Conservation (phyloP, 257 asterid genomes). For the Solanum gandarillasii region DNA sequence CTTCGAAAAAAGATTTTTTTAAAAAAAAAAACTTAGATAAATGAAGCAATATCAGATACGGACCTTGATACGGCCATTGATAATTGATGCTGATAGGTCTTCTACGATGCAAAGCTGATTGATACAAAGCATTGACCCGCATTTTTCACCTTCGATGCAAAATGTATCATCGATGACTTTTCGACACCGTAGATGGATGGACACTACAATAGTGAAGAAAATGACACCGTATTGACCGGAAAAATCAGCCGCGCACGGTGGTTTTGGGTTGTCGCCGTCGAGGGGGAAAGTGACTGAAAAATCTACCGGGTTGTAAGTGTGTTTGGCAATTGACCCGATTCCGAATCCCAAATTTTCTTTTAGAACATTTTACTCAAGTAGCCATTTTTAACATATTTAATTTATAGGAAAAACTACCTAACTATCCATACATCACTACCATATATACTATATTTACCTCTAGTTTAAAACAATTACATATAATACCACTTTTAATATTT, state of each 20-base stretch:
- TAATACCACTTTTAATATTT: no score
- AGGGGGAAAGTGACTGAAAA: not conserved
- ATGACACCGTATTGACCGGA: not conserved
- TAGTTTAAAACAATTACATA: no score
- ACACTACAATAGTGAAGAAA: not conserved
- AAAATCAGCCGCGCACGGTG: not conserved
- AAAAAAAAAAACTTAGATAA: not conserved
- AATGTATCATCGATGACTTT: not conserved
- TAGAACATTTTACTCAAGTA: not conserved
- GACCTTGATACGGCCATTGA: slow-evolving; percentile 62
- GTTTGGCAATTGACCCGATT: not conserved
- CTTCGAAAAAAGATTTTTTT: not conserved
- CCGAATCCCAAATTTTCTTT: not conserved
- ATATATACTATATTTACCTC: no score
- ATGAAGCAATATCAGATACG: not conserved
- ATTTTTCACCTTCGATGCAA: slow-evolving; percentile 15
- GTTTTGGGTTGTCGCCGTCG: not conserved
- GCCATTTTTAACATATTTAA: not conserved
- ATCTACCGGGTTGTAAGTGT: not conserved
- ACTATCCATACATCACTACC: no score
- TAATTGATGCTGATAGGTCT: slow-evolving; percentile 14
- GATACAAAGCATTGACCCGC: slow-evolving; percentile 12
- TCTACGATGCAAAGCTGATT: slow-evolving; percentile 6
- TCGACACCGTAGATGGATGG: not conserved
- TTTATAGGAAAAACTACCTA: no score